Base-by-base conservation (phyloP, 371 early-diverging fungal species). In the Mucor circinelloides region DNA sequence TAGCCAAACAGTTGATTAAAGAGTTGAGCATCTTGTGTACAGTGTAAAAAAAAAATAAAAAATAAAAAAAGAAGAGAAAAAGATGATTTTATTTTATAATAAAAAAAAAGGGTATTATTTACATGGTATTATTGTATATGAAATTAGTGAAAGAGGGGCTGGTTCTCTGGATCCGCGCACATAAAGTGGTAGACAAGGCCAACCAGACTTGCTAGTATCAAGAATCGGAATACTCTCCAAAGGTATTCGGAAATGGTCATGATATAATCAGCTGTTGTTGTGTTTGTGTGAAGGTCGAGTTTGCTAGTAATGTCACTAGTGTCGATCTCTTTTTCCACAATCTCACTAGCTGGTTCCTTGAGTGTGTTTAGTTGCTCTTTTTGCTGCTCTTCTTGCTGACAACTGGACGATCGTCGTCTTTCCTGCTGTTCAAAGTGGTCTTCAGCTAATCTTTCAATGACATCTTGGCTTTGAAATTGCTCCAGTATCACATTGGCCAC, bases 401-500 rank as follows among this genome's bases (percentile, higher is more conserved):
- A 6, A 38, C 55, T 15, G 52, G 52, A 52, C 30, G 58, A 36
- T 32, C 17, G 36, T 60, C 63, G 63, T 56, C 63, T 32, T 58
- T 46, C 56, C 31, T 70, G 59, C 38, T 70, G 62, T 25, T 66
- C 52, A 28, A 46, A 69, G 31, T 76, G 72, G 25, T 66, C 58
- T 42, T 76, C 79, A 13, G 76, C 79, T n/a, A 70, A 54, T 34
- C 60, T 56, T 60, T 79, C 79, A 63, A 79, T 79, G 27, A 79
- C 74, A 59, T 79, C 79, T 54, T 76, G 79, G 31, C 79, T 76
- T 23, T 63, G 68, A 52, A 79, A 55, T 60, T 79, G 79, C 55
- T 74, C 72, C 38, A 69, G 46, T 42, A 79, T 69, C 13, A 68
- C 74, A 63, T 72, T 72, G 7, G 72, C 71, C 36, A 74, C 59